Base-by-base conservation (phyloP, 1,284 basidiomycete species). In the Apiotrichum laibachii region DNA sequence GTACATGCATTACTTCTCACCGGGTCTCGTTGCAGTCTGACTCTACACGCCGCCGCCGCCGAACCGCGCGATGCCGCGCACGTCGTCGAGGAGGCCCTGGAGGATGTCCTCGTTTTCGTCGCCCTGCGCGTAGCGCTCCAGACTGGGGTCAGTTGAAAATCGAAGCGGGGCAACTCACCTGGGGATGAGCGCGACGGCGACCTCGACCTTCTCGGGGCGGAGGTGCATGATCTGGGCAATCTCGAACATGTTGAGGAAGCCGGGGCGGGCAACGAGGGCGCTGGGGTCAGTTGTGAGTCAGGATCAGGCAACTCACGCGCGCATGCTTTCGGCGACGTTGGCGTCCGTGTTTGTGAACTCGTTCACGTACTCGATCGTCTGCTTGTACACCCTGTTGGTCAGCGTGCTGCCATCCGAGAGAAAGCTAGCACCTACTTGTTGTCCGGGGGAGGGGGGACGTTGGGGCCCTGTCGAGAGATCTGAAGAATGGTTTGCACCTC, bases 191-290 rank as follows among this genome's bases (percentile, higher is more conserved):
- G 73, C 71, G 1, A 75, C 70, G 33, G 75, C 75, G 1, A 72
- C 70, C 53, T 73, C 72, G 11, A 75, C 69, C 42, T 63, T 60
- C 60, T 72, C 68, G 4, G 75, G 75, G 3, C 70, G 65, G 6
- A 76, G 65, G 49, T 74, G 69, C 67, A 76, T 72, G 64, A 76
- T 72, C 59, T 76, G 75, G 21, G 75, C 73, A 31, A 73, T 68
- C 63, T 76, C 75, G 51, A 76, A 76, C 51, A 69, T 74, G 65
- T 76, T 76, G 33, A 76, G 55, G 56, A 76, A 76, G 1, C 65
- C 69, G 15, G 63, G 60, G 19, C 67, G 60, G 4, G 67, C 62
- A n/a, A 55, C 39, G 18, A 73, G 63, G 18, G 70, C 68, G 4
- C 71, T 72, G 57, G 16, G 5, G 26, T 57, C 26, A 57, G 51